A percentile compares a stretch with the other conserved stretches of the same genome.
These are phyloP conservation scores for Melaleuca alternifolia DNA, from an alignment of 345 rosid species.

Conservation along the genomic window DNA sequence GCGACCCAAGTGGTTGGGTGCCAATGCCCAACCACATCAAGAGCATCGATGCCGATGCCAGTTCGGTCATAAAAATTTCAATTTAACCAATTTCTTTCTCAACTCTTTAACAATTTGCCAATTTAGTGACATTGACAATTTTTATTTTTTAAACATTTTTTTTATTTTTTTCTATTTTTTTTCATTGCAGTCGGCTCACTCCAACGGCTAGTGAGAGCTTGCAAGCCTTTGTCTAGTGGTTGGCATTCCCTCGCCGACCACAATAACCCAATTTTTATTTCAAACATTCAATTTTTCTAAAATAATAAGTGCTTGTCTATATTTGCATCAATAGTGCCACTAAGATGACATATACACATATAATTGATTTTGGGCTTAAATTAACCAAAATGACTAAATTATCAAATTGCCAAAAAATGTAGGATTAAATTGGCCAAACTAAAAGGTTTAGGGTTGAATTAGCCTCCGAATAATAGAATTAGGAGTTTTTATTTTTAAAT, in stretches of 20 bases:
- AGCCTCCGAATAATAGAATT: rapidly evolving
- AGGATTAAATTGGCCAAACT: not conserved
- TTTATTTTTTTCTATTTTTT: not conserved
- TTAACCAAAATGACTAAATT: not conserved
- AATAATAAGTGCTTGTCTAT: not conserved
- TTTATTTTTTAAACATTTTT: too few species aligned
- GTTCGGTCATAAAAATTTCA: not conserved
- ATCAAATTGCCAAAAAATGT: not conserved
- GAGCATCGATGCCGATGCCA: not conserved
- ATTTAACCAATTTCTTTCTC: not conserved
- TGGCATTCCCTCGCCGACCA: not conserved
- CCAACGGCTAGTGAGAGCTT: too few species aligned
- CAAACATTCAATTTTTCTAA: too few species aligned
- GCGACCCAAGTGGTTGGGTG: not conserved
- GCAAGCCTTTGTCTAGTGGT: not conserved
- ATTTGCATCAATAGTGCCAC: rapidly evolving
- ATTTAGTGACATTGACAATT: not conserved
- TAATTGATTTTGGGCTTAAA: not conserved
- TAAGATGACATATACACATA: rapidly evolving
- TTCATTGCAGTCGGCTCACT: not conserved
- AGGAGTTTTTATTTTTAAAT: not conserved
- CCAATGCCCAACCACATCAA: not conserved
- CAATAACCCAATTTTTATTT: too few species aligned
- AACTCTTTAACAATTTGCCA: not conserved
- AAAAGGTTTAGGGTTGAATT: not conserved